Evolutionary conservation across 2,329 filamentous ascomycete genomes (phyloP).

Genomic region (Mycosphaerella sp.): DNA sequence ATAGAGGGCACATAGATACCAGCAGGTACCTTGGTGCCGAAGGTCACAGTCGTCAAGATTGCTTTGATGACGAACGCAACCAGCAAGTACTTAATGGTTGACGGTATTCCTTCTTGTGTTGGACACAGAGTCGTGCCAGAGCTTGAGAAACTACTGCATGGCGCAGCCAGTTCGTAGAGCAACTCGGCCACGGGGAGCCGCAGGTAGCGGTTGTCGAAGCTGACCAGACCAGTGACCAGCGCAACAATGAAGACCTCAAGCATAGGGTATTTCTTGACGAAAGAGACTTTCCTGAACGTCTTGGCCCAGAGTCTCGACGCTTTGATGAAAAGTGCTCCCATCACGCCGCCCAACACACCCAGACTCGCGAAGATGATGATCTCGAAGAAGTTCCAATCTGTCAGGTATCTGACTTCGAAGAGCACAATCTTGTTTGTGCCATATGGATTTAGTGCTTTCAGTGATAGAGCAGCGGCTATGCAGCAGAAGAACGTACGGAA

Average conservation of each 20-base stretch:
- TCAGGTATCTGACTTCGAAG: conserved; percentile 85
- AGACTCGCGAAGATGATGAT: conserved; percentile 78
- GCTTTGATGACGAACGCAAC: conserved; percentile 86
- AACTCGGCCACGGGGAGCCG: conserved; percentile 86
- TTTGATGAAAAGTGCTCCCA: conserved; percentile 94
- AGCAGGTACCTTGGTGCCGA: conserved; percentile 92
- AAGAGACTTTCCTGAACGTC: conserved; percentile 71
- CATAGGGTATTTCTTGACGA: conserved; percentile 78
- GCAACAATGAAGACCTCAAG: conserved; percentile 86
- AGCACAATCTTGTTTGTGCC: conserved; percentile 94
- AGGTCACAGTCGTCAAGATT: conserved; percentile 80
- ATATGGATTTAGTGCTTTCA: conserved; percentile 95
- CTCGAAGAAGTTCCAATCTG: conserved; percentile 93
- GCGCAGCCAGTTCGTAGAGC: conserved; percentile 81
- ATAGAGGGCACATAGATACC: conserved; percentile 98
- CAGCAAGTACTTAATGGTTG: conserved; percentile 64
- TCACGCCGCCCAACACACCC: conserved; percentile 74
- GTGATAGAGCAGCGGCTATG: conserved; percentile 77
- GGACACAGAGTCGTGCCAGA: conserved; percentile 76
- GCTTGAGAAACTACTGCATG: conserved; percentile 66
- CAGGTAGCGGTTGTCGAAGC: conserved; percentile 91
- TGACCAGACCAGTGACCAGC: conserved; percentile 71
- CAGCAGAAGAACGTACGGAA: conserved; percentile 99
- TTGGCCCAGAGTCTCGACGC: conserved; percentile 84
- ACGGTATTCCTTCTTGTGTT: conserved; percentile 66